Base-by-base conservation (phyloP, 495 filamentous ascomycete species). In the Acidomyces sp. region DNA sequence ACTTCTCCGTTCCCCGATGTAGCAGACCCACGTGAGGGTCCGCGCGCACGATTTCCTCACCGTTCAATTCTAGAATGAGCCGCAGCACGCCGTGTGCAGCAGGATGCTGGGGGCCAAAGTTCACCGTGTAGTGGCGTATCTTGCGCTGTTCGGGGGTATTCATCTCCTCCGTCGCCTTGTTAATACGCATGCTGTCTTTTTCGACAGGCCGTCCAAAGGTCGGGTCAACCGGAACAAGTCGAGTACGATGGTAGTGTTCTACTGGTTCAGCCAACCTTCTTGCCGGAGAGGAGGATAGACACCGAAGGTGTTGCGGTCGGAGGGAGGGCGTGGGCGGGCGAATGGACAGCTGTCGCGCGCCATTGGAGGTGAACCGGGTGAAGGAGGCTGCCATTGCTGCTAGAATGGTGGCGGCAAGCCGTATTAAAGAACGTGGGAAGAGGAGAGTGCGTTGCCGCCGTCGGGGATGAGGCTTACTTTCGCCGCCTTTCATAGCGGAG, bases 51-150 rank as follows among this genome's bases (percentile, higher is more conserved):
- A 99, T 99, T 68, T 95, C 83, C 63, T 99, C 92, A 54, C 92
- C 92, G 66, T 83, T 95, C 53, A 99, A 71, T 57, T 99, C 92
- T 55, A 96, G 72, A 70, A 99, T 99, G 63, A 99, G 68, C 15
- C 92, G 82, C 55, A 99, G 66, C 77, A 99, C 92, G 56, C 92
- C 92, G 70, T 99, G 92, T 43, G 92, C 92, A 54, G 92, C 92
- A 26, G 92, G 92, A 67, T 99, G 92, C 70, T 99, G 92, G 46
- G 92, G 92, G 52, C 92, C 92, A 55, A 99, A 99, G 68, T 99
- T 99, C 69, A 99, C 88, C 4, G 92, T 99, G 67, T 99, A 99
- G 62, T 99, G 92, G 51, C 92, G 74, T 49, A 96, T 84, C 70
- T 94, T 95, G 56, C 92, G 77, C 56, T 77, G 68, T 48, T 70